Base-by-base conservation (phyloP, 2,329 filamentous ascomycete species). In the Pseudophaeomoniella oleicola region DNA sequence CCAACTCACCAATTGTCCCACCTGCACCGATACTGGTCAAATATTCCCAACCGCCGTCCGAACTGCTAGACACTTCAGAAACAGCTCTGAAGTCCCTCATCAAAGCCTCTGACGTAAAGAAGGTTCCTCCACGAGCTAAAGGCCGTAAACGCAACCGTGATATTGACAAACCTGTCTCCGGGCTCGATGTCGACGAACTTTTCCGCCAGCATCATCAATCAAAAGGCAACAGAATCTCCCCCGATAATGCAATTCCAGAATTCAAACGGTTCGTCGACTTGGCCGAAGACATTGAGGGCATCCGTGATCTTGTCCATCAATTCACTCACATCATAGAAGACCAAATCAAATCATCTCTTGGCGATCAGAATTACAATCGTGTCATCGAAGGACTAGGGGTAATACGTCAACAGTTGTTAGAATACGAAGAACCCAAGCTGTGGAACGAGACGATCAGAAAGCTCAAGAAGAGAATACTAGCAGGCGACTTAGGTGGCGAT, bases 141-240 rank as follows among this genome's bases (percentile, higher is more conserved):
- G 78, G 81, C 22, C 78, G 76, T 42, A 80, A 79, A 50, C 64
- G 67, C 27, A 67, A 69, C 32, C 72, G 74, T 45, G 77, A 92
- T 18, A 60, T 70, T 1, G 71, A 80, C 40, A 88, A 88, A 48
- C 90, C 90, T 0, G 72, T 94, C 5, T 96, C 88, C 0, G 87
- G 87, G 14, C 76, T 98, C 30, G 82, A 96, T 48, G 71, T 96
- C 29, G 81, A 87, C 41, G 76, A 75, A 3, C 72, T 96, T 2
- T 74, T 96, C n/a, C 70, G 71, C 32, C 61, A 66, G 39, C 72
- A 60, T 31, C 12, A 67, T 33, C 60, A 60, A 17, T 58, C 42
- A 62, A 59, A 38, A 42, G 66, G 51, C 14, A 44, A 50, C 32
- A 67, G 62, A 32, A 76, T 81, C 39, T 70, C 73, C 5, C 54